Base-by-base conservation (phyloP, 2,329 filamentous ascomycete genomes). In the Stachybotrys echinatus region DNA sequence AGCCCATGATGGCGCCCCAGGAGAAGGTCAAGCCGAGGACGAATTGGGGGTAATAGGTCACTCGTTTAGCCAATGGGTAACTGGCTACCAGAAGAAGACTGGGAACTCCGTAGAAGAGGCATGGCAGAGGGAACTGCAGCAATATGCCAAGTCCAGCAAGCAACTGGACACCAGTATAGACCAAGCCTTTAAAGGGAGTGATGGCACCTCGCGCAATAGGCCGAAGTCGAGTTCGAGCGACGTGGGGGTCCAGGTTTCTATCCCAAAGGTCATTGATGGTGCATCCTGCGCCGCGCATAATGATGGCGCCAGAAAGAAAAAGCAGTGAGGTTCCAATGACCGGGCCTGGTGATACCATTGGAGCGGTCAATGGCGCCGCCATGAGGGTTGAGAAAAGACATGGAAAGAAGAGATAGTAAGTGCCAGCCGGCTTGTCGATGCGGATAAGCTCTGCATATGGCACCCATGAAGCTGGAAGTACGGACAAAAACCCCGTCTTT, bases 241-340 rank as follows among this genome's bases (percentile, higher is more conserved):
- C 90, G 54, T 90, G 81, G 6, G 87, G 85, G 67, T 96, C 91
- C 17, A 95, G 83, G 58, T 94, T 88, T 49, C 89, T 83, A 67
- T 95, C 91, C 87, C 89, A 92, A 47, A 95, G 81, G 65, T 96
- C 91, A 65, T 95, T 95, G 70, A 95, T 90, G 18, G 87, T 87
- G 67, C 91, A 95, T 47, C 89, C 89, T 19, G 89, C 89, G 45
- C 91, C 88, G 53, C 91, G 87, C 88, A 95, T 94, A 56, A 95
- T 79, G 42, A 95, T 65, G 4, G 89, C 87, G 47, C 89, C 90
- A 2, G 82, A 75, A 60, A 87, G 80, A 70, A 95, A 94, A 45
- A 94, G 78, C 2, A 80, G 62, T 1, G 80, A 78, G 0, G 85
- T 90, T 45, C 81, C 77, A 23, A 87, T 56, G 18, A 89, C 82